Base-by-base conservation (phyloP, 352 stramenopile species). In the Pythium aphanidermatum region DNA sequence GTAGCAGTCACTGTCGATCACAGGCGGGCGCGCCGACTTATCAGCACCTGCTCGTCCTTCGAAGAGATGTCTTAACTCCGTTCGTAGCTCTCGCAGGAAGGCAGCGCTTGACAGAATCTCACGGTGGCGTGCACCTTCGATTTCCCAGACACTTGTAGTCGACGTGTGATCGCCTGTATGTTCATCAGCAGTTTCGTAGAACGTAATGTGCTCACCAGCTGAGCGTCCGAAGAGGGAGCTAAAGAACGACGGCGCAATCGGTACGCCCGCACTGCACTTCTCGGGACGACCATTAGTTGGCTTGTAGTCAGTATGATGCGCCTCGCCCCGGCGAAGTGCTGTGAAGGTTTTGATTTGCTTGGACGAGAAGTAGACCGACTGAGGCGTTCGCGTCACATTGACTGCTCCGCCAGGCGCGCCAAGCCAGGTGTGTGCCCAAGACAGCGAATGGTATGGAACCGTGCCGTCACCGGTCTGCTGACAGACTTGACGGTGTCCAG, bases 111-210 rank as follows among this genome's bases (percentile, higher is more conserved):
- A 74, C 8, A 92, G 62, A 37, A 92, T 92, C 33, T 90, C 68
- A 26, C 80, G 77, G 38, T 92, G 80, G 0, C 68, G 55, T 0
- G 74, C 71, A 24, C 72, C 65, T 43, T 92, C 80, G 37, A 92
- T 72, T 60, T 92, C 80, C 80, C 80, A 92, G 24, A 92, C 75
- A 29, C 74, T 71, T 34, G 80, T 90, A 71, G n/a, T n/a, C n/a
- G n/a, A n/a, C n/a, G n/a, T n/a, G n/a, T n/a, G n/a, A n/a, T n/a
- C n/a, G 21, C 59, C 61, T 26, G 68, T 47, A 0, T 64, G 47
- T 32, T 68, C 17, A 37, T 55, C 51, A 1, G 60, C 72, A 49
- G 58, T 76, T 46, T 89, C 79, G 25, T 82, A 92, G 50, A 92
- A 89, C 4, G 76, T 86, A 50, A 89, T 80, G 42, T 77, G 65